These are phyloP conservation scores for Astrephomene gubernaculifera DNA, from an alignment of 139 green algal genomes.

Conservation along the genomic window DNA sequence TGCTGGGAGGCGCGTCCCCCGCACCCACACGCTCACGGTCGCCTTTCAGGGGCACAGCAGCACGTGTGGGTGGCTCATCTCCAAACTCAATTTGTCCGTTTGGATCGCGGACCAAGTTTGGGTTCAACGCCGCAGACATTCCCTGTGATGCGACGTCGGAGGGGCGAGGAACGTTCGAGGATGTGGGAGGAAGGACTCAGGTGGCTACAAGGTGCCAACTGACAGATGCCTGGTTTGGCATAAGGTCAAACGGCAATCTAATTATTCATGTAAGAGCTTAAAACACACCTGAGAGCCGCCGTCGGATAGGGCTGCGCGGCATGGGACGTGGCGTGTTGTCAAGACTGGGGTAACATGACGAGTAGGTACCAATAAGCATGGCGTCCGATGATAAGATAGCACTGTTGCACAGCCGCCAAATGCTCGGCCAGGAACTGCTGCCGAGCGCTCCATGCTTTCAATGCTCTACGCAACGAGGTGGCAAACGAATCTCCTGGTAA, in stretches of 20 bases:
- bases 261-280: no score
- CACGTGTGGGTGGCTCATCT: neutral
- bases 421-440: neutral
- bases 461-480: neutral
- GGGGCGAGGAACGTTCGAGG: no score
- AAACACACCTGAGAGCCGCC: constrained; percentile 9
- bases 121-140: constrained; percentile 11
- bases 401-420: neutral
- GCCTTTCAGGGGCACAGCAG: neutral
- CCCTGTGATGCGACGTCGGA: neutral
- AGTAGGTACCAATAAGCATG: neutral
- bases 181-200: no score
- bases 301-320: constrained; percentile 13
- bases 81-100: neutral
- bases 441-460: neutral
- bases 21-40: constrained; percentile 11
- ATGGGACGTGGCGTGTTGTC: neutral
- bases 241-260: no score
- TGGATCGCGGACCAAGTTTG: constrained; percentile 2
- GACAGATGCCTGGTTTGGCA: no score
- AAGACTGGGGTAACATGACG: neutral
- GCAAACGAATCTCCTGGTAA: no score
- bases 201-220: no score
- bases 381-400: neutral
- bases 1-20: neutral